Conservation (phyloP, 148 eudicot species). For the Dianthus caryophyllus region DNA sequence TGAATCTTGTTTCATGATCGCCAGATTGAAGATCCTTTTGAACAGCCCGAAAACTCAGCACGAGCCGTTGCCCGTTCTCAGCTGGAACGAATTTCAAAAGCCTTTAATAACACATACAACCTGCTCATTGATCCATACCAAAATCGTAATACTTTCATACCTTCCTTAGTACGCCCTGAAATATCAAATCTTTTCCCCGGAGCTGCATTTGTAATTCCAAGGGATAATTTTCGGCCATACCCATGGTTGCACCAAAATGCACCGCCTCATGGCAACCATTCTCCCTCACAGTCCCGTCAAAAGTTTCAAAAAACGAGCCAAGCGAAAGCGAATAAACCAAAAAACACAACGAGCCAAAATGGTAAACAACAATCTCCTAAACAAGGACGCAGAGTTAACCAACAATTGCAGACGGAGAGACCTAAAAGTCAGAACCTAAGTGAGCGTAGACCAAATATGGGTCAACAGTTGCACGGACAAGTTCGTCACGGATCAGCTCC, state of each 20-base stretch:
- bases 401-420: background rate
- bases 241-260: slow-evolving; percentile 18
- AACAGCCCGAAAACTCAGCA: slow-evolving; percentile 63
- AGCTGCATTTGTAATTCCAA: slow-evolving; percentile 14
- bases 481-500: background rate
- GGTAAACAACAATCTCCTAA: slow-evolving; percentile 13
- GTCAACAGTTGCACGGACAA: slow-evolving; percentile 20
- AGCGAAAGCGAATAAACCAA: slow-evolving; percentile 19
- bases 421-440: slow-evolving; percentile 10
- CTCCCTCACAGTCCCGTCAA: slow-evolving; percentile 21
- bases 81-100: slow-evolving; percentile 40
- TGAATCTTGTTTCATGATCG: slow-evolving; percentile 5
- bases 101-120: slow-evolving; percentile 36
- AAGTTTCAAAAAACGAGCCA: slow-evolving; percentile 21
- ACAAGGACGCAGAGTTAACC: slow-evolving; percentile 12
- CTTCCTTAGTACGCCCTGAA: slow-evolving; percentile 36
- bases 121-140: slow-evolving; percentile 34
- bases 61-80: slow-evolving; percentile 45
- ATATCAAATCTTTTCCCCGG: slow-evolving; percentile 27
- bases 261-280: slow-evolving; percentile 11
- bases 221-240: slow-evolving; percentile 9
- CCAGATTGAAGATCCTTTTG: slow-evolving; percentile 81
- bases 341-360: background rate
- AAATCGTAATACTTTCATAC: slow-evolving; percentile 26
- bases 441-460: slow-evolving; percentile 11